These are phyloP conservation scores for Gloeostereum incarnatum DNA, from an alignment of 768 basidiomycete species.

Conservation along the genomic window DNA sequence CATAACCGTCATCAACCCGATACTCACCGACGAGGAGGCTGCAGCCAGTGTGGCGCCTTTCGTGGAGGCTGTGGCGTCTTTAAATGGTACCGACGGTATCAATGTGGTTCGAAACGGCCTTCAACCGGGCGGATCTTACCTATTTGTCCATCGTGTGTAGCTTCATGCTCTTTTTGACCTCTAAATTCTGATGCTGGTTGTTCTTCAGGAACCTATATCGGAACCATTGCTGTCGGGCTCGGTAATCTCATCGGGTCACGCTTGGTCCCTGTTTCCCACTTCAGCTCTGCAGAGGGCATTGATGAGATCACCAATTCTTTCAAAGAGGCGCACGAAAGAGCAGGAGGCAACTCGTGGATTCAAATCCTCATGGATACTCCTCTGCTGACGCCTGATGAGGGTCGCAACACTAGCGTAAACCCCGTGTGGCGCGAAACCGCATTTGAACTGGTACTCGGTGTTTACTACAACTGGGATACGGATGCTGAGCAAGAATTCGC, in stretches of 20 bases:
- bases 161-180: not conserved
- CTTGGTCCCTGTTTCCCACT: not conserved
- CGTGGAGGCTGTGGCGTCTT: not conserved
- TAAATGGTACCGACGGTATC: not conserved
- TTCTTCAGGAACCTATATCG: not conserved
- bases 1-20: not conserved
- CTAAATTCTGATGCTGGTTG: not conserved
- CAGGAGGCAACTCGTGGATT: not conserved
- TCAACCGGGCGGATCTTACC: not conserved
- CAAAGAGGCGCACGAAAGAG: not conserved
- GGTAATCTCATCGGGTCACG: not conserved
- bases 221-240: not conserved
- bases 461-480: not conserved
- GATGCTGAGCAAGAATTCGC: not conserved
- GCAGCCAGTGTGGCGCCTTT: not conserved
- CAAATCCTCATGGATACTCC: not conserved
- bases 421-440: conserved; percentile 7
- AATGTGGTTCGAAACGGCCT: not conserved
- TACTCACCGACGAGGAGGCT: not conserved
- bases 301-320: not conserved
- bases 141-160: not conserved
- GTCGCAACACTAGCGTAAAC: conserved; percentile 1
- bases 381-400: not conserved
- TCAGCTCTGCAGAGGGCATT: not conserved
- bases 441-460: conserved; percentile 2